Conservation (phyloP, 352 stramenopile genomes). For the Phytopythium sindhum region DNA sequence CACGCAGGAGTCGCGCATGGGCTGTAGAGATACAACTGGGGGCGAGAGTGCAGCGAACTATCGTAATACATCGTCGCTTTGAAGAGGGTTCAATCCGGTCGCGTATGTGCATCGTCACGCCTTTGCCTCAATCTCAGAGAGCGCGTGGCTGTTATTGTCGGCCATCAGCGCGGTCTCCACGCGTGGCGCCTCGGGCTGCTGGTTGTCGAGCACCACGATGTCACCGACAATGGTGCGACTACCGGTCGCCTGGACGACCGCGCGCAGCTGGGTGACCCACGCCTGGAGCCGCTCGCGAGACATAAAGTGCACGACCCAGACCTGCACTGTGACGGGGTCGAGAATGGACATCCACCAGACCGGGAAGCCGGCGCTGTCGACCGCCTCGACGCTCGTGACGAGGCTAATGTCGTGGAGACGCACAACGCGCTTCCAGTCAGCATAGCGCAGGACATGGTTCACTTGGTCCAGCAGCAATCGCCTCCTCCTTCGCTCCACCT, state of each 20-base stretch:
- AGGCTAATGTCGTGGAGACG: conserved; percentile 54
- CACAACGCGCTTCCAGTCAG: conserved; percentile 47
- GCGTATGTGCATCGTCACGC: not conserved
- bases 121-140: not conserved
- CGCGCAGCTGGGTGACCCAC: conserved; percentile 42
- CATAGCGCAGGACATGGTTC: conserved; percentile 53
- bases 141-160: not conserved
- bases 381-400: conserved; percentile 54
- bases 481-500: conserved; percentile 35
- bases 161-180: not conserved
- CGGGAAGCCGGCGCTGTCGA: conserved; percentile 15
- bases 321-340: conserved; percentile 44
- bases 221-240: conserved; percentile 37
- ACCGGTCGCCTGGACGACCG: conserved; percentile 30
- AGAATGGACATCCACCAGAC: conserved; percentile 74
- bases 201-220: conserved; percentile 21
- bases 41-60: conserved; percentile 26
- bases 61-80: conserved; percentile 81
- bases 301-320: conserved; percentile 63
- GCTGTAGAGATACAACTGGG: not conserved
- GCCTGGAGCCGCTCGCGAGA: conserved; percentile 29
- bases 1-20: no score
- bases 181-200: not conserved
- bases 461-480: conserved; percentile 62
- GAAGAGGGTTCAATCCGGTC: conserved; percentile 74